These are phyloP conservation scores for Cenchrus fungigraminus DNA, from an alignment of 176 grass and related monocot genomes.

Conservation along the genomic window DNA sequence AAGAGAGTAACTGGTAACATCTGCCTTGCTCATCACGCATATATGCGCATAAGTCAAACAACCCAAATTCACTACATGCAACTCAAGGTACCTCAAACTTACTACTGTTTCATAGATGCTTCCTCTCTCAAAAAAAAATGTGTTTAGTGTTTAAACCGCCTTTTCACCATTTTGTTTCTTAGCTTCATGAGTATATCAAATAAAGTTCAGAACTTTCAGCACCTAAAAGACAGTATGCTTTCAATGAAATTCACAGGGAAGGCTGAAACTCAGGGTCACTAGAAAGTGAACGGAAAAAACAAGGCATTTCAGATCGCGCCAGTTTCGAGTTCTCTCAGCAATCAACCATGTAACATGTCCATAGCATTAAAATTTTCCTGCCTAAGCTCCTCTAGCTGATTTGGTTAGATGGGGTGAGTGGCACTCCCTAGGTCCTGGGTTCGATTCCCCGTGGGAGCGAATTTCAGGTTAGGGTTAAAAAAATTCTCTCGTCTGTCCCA, in stretches of 20 bases:
- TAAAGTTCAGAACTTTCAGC: neutral
- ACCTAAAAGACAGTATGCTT: neutral
- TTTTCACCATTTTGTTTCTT: neutral
- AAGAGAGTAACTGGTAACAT: neutral
- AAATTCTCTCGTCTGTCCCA: too few relatives aligned
- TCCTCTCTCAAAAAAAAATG: neutral
- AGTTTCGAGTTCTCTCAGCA: neutral
- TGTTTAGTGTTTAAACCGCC: neutral
- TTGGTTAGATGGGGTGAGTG: too few relatives aligned
- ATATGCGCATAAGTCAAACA: neutral
- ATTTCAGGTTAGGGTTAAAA: too few relatives aligned
- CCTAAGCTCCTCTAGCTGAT: too few relatives aligned
- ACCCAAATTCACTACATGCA: constrained; percentile 2
- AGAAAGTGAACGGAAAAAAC: neutral
- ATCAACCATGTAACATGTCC: neutral
- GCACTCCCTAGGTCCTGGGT: too few relatives aligned
- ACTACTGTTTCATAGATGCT: neutral
- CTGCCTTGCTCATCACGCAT: neutral
- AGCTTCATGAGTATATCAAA: neutral
- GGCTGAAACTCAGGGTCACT: neutral
- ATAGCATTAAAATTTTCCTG: neutral
- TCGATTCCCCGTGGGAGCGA: too few relatives aligned
- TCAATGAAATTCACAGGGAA: neutral
- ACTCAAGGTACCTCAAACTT: constrained; percentile 18
- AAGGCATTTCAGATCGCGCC: neutral